phyloP scores from a whole-genome alignment of 495 filamentous ascomycete species.

The Aspergillus bertholletiae region DNA sequence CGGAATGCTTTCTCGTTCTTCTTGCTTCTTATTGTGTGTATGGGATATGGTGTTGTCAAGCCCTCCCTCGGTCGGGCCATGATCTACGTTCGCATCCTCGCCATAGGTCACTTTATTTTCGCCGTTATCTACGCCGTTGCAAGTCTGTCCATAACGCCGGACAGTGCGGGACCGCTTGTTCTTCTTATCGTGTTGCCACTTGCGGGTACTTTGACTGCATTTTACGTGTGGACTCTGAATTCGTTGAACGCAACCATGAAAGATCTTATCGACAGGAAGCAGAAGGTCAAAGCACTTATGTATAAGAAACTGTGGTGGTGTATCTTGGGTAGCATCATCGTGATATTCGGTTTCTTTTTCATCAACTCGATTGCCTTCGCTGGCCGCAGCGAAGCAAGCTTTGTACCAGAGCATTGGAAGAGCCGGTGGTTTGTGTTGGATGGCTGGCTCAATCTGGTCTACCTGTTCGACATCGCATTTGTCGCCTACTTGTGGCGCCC shows the following conservation, averaged over 20 bases:
- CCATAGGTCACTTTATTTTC: constrained; percentile 89
- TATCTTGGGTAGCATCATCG: constrained; percentile 84
- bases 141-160: constrained; percentile 81
- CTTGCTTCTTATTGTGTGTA: constrained; percentile 95
- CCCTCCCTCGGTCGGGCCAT: constrained; percentile 89
- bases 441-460: constrained; percentile 96
- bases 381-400: constrained; percentile 74
- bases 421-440: constrained; percentile 96
- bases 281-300: constrained; percentile 90
- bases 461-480: constrained; percentile 85
- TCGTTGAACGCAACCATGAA: constrained; percentile 93
- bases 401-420: constrained; percentile 94
- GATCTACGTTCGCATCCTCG: constrained; percentile 88
- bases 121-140: constrained; percentile 91
- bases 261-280: constrained; percentile 88
- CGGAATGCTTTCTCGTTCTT: constrained; percentile 99
- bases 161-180: constrained; percentile 73
- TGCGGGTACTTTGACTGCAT: constrained; percentile 87
- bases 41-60: constrained; percentile 99
- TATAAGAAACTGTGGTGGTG: constrained; percentile 99
- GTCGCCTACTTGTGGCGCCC: constrained; percentile 97
- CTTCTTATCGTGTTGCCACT: constrained; percentile 92
- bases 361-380: constrained; percentile 94
- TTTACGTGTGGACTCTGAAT: constrained; percentile 99
- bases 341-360: constrained; percentile 96